phyloP scores from a whole-genome alignment of 2,329 filamentous ascomycete species.

The Aspergillus novoparasiticus region DNA sequence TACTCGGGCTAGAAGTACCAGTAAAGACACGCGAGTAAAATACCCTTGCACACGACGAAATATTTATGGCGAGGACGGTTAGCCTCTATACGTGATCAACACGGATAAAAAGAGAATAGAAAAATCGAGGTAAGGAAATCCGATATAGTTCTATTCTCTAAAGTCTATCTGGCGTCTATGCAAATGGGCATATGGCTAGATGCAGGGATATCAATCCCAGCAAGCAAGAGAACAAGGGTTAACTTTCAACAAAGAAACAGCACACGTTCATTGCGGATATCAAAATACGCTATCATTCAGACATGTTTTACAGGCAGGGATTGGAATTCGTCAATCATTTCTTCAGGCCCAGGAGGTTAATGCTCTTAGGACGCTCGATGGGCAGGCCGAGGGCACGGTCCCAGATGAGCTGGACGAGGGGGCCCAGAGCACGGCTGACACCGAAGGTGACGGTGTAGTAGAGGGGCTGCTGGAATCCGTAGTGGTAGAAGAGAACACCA shows the following conservation, averaged over 20 bases:
- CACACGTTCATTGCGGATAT: not conserved
- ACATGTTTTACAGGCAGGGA: not conserved
- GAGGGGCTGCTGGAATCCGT: slow-evolving; percentile 93
- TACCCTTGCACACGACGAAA: not conserved
- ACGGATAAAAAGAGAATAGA: not conserved
- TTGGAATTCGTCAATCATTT: slow-evolving; percentile 47
- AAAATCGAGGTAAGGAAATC: not conserved
- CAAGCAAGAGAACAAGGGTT: not conserved
- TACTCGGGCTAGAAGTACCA: no score
- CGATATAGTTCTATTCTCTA: not conserved
- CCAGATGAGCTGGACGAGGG: slow-evolving; percentile 93
- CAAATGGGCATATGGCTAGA: not conserved
- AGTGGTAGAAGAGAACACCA: slow-evolving; percentile 96
- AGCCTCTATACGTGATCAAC: not conserved
- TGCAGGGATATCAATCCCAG: not conserved
- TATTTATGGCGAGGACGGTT: not conserved
- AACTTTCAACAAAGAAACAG: not conserved
- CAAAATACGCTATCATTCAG: slow-evolving; percentile 1
- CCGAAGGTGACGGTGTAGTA: slow-evolving; percentile 82
- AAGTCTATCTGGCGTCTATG: not conserved
- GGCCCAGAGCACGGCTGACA: slow-evolving; percentile 73
- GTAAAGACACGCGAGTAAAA: not conserved
- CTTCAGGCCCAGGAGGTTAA: slow-evolving; percentile 84
- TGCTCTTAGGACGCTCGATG: slow-evolving; percentile 97
- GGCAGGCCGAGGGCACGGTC: slow-evolving; percentile 90